These are phyloP conservation scores for Trypanosoma avium DNA, from an alignment of 208 protist genomes.

Conservation along the genomic window DNA sequence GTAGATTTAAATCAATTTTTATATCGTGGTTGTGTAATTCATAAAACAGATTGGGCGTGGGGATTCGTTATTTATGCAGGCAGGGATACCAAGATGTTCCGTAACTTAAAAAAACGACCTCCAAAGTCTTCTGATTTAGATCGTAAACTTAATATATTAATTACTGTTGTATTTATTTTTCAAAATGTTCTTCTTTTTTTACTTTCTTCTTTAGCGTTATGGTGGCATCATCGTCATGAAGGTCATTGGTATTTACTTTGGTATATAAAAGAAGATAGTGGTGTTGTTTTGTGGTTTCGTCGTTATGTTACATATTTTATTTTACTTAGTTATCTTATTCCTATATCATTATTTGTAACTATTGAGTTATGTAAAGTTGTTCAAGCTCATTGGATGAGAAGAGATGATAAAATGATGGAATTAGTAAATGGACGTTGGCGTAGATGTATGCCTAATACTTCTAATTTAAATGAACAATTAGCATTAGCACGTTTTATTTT, in stretches of 20 bases:
- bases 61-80: conserved; percentile 93
- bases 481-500: conserved; percentile 90
- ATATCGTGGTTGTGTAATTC: conserved; percentile 87
- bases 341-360: conserved; percentile 92
- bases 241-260: conserved; percentile 65
- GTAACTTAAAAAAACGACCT: conserved; percentile 83
- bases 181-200: conserved; percentile 78
- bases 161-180: conserved; percentile 67
- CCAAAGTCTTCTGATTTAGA: conserved; percentile 91
- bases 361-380: conserved; percentile 92
- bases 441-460: conserved; percentile 83
- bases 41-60: conserved; percentile 93
- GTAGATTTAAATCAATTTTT: conserved; percentile 86
- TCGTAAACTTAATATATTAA: conserved; percentile 84
- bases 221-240: conserved; percentile 53
- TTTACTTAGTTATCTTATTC: conserved; percentile 88
- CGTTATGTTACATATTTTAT: conserved; percentile 91
- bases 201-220: conserved; percentile 60
- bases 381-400: conserved; percentile 87
- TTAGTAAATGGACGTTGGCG: conserved; percentile 61
- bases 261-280: conserved; percentile 51
- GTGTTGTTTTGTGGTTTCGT: conserved; percentile 51
- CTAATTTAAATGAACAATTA: conserved; percentile 92
- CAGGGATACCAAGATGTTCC: conserved; percentile 91
- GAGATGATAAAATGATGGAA: conserved; percentile 86